These are phyloP conservation scores for Lachancea meyersii DNA, from an alignment of 805 yeast genomes.

Conservation along the genomic window DNA sequence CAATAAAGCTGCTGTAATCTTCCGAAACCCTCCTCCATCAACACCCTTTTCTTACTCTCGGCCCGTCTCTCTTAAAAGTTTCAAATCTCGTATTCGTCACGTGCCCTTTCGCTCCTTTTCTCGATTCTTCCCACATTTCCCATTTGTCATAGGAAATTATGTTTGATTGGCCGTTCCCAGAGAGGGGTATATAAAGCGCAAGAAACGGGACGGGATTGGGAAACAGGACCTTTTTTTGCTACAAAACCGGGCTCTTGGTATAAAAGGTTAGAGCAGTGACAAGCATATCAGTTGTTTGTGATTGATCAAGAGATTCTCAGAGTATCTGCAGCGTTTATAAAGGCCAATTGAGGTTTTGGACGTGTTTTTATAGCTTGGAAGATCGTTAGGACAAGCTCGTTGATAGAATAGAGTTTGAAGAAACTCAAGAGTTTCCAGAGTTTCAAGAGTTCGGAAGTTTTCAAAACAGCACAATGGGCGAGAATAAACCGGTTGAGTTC, in stretches of 20 bases:
- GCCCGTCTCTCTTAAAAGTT: too few species aligned
- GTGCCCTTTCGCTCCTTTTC: background rate
- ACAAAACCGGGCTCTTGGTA: background rate
- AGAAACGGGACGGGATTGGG: background rate
- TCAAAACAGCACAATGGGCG: background rate
- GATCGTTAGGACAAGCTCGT: background rate
- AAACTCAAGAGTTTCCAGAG: too few species aligned
- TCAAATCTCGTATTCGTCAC: background rate
- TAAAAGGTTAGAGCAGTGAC: background rate
- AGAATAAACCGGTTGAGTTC: constrained; percentile 34
- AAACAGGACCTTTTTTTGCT: background rate
- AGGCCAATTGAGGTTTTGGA: background rate
- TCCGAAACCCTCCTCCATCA: too few species aligned
- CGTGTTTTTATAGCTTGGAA: background rate
- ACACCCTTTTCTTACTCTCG: too few species aligned
- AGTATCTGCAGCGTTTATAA: background rate
- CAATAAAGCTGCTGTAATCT: too few species aligned
- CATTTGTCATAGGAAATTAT: background rate
- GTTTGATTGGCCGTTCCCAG: background rate
- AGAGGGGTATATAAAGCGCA: background rate
- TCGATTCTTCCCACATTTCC: background rate
- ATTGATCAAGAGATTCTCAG: background rate
- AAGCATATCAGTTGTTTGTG: background rate
- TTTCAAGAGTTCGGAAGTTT: background rate
- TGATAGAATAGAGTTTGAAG: background rate